Conservation (phyloP, 2,329 filamentous ascomycete species). For the Fusarium sp. region DNA sequence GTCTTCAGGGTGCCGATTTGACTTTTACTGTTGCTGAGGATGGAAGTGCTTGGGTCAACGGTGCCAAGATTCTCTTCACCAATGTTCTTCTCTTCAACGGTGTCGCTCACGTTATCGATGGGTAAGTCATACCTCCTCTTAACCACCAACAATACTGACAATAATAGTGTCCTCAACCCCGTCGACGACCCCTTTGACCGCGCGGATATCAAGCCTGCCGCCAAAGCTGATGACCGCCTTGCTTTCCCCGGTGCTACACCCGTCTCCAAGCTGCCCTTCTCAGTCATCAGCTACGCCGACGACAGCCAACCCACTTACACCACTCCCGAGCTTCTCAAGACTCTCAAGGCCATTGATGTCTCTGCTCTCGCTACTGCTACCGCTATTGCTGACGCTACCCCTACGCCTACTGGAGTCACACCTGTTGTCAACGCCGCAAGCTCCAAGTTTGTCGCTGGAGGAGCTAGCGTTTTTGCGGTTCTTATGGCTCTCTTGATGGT, state of each 20-base stretch:
- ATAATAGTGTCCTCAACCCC: slow-evolving; percentile 44
- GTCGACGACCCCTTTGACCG: slow-evolving; percentile 44
- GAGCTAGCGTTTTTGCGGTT: slow-evolving; percentile 17
- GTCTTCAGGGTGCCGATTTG: slow-evolving; percentile 42
- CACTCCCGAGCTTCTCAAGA: slow-evolving; percentile 46
- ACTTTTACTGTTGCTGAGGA: slow-evolving; percentile 49
- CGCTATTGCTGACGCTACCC: background rate
- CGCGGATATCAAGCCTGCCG: slow-evolving; percentile 38
- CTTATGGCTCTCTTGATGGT: slow-evolving; percentile 22
- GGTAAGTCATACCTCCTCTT: slow-evolving; percentile 27
- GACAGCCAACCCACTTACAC: slow-evolving; percentile 44
- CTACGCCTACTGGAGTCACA: slow-evolving; percentile 9
- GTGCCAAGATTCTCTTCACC: slow-evolving; percentile 49
- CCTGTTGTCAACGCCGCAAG: slow-evolving; percentile 24
- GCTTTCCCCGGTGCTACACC: slow-evolving; percentile 46
- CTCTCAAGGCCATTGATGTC: slow-evolving; percentile 41
- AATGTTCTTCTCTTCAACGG: slow-evolving; percentile 51
- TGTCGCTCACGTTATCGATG: slow-evolving; percentile 51
- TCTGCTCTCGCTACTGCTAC: slow-evolving; percentile 17
- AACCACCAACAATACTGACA: background rate
- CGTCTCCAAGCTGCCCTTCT: slow-evolving; percentile 46
- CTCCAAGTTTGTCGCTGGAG: slow-evolving; percentile 20
- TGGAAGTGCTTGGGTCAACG: slow-evolving; percentile 49
- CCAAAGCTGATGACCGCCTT: slow-evolving; percentile 42
- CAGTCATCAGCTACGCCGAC: slow-evolving; percentile 37